Evolutionary conservation across 345 rosid genomes (phyloP).

Genomic region (Populus pruinosa): DNA sequence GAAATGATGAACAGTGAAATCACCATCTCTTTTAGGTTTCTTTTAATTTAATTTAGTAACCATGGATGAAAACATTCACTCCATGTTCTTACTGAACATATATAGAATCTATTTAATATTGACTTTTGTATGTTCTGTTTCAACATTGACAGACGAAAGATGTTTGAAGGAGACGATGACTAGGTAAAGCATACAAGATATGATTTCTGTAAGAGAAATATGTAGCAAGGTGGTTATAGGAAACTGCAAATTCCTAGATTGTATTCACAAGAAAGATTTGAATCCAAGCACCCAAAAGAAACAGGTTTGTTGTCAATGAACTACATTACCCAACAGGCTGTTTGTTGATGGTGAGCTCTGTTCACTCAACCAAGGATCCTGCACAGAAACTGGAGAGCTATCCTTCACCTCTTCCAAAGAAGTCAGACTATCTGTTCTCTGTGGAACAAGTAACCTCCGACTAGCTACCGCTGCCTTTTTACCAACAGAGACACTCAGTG

Average conservation of each 20-base stretch:
- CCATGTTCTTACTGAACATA: not conserved
- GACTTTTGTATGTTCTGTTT: not conserved
- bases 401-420: conserved; percentile 44
- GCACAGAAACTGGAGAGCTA: conserved; percentile 68
- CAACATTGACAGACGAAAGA: not conserved
- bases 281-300: not conserved
- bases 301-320: conserved; percentile 34
- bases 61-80: not conserved
- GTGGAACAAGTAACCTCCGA: conserved; percentile 32
- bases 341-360: conserved; percentile 83
- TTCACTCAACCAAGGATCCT: conserved; percentile 75
- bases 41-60: not conserved
- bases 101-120: not conserved
- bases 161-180: not conserved
- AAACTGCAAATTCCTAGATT: not conserved
- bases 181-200: not conserved
- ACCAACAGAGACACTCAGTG: conserved; percentile 25
- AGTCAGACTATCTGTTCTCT: conserved; percentile 34
- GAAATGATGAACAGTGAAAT: too few species aligned
- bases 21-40: too few species aligned
- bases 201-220: not conserved
- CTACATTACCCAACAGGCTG: conserved; percentile 58
- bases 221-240: not conserved
- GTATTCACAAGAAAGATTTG: conserved; percentile 6
- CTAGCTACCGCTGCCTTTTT: conserved; percentile 39